phyloP scores from a whole-genome alignment of 2,329 filamentous ascomycete species.

The Hyphodiscus sp. region DNA sequence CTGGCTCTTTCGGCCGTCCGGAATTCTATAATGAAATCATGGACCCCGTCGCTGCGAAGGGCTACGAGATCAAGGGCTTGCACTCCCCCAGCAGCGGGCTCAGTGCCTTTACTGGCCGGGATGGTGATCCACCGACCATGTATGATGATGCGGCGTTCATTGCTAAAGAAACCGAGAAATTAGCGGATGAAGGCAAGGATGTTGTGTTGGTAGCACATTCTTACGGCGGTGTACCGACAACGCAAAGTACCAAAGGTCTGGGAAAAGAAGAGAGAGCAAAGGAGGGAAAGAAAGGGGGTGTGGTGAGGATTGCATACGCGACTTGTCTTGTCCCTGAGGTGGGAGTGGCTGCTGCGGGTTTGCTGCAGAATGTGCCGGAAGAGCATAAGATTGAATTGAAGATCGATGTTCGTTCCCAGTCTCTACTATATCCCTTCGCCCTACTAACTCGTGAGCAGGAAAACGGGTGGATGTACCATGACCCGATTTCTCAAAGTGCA shows the following conservation, averaged over 20 bases:
- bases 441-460: no score
- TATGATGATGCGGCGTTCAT: no score
- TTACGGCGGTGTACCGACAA: conserved; percentile 31
- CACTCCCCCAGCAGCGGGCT: conserved; percentile 7
- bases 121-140: no score
- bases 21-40: no score
- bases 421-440: background rate
- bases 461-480: no score
- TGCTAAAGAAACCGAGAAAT: conserved; percentile 5
- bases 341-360: background rate
- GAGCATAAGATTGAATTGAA: background rate
- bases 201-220: conserved; percentile 34
- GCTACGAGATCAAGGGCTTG: no score
- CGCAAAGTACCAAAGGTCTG: conserved; percentile 4
- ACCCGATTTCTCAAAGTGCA: no score
- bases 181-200: conserved; percentile 33
- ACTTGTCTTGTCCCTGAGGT: conserved; percentile 6
- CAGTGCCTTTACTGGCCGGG: background rate
- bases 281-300: conserved; percentile 8
- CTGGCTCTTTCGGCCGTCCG: no score
- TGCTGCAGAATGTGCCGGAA: background rate
- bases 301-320: conserved; percentile 10
- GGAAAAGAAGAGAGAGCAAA: background rate
- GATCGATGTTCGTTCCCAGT: no score
- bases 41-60: no score